Evolutionary conservation across 768 basidiomycete genomes (phyloP).

Genomic region (Hortiboletus flavorubellus): DNA sequence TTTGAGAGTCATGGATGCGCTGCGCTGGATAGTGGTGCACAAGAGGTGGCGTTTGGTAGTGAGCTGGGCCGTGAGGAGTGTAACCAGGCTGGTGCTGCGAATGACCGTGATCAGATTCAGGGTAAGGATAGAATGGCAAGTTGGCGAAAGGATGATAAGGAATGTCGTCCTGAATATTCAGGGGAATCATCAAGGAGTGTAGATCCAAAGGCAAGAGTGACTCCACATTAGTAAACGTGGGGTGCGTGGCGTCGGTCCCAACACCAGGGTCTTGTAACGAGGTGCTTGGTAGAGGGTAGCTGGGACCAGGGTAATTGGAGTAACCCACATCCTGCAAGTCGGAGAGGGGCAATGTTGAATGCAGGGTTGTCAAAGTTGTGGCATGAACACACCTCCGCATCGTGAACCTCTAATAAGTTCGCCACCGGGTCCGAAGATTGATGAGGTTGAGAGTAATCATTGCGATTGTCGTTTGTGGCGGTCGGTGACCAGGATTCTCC

Average conservation of each 20-base stretch:
- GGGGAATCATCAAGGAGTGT: background rate
- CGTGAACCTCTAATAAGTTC: background rate
- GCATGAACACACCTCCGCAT: slow-evolving; percentile 8
- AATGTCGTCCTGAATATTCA: slow-evolving; percentile 5
- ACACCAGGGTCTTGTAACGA: background rate
- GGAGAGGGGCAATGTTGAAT: background rate
- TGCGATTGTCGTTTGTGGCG: background rate
- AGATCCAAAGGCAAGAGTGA: background rate
- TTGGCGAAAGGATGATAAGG: background rate
- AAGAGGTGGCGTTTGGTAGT: background rate
- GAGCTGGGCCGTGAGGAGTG: background rate
- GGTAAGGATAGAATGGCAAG: background rate
- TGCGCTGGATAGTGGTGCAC: background rate
- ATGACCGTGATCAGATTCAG: background rate
- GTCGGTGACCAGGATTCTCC: slow-evolving; percentile 3
- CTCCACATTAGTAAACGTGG: slow-evolving; percentile 10
- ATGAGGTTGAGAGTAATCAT: background rate
- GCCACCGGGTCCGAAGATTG: slow-evolving; percentile 1
- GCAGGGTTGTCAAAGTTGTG: background rate
- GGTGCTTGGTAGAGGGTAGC: background rate
- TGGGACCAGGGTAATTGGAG: background rate
- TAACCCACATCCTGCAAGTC: slow-evolving; percentile 7
- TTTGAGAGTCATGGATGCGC: background rate
- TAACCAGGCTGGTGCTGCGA: background rate
- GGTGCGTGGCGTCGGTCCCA: background rate